Evolutionary conservation across 2,329 filamentous ascomycete genomes (phyloP).

Genomic region (Arthrobotrys conoides): DNA sequence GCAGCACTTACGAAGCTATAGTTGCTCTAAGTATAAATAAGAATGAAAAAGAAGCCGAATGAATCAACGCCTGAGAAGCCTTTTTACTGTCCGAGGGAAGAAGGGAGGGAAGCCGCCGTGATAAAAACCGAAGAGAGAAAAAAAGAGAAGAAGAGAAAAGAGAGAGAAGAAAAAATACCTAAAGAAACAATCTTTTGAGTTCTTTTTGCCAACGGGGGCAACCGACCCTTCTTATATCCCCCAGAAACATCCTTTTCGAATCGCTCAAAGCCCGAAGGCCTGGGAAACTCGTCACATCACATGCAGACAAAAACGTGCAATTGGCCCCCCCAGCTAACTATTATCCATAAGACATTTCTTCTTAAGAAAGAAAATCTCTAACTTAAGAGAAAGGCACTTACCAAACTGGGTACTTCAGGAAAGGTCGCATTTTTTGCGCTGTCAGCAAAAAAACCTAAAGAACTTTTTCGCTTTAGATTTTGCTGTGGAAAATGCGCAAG

Average conservation of each 20-base stretch:
- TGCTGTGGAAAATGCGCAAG: background rate
- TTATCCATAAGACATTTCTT: conserved; percentile 10
- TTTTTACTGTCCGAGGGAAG: conserved; percentile 6
- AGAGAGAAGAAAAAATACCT: conserved; percentile 20
- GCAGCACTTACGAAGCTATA: background rate
- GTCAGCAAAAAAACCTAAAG: conserved; percentile 24
- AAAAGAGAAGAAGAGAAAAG: background rate
- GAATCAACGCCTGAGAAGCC: background rate
- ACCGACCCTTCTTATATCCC: conserved; percentile 29
- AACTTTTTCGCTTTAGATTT: background rate
- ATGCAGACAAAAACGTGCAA: conserved; percentile 27
- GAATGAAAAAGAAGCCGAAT: background rate
- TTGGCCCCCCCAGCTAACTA: background rate
- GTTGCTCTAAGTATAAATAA: background rate
- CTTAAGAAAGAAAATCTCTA: conserved; percentile 10
- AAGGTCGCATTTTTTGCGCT: conserved; percentile 9
- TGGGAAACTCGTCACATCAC: conserved; percentile 26
- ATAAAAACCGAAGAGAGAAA: background rate
- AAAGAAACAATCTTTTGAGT: conserved; percentile 29
- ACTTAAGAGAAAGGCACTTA: background rate
- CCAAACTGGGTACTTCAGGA: conserved; percentile 10
- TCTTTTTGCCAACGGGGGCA: conserved; percentile 28
- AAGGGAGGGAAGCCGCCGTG: conserved; percentile 4
- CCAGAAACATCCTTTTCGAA: background rate
- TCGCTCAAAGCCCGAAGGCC: conserved; percentile 16